Evolutionary conservation across 306 rosid genomes (phyloP).

Genomic region (Fragaria nilgerrensis): DNA sequence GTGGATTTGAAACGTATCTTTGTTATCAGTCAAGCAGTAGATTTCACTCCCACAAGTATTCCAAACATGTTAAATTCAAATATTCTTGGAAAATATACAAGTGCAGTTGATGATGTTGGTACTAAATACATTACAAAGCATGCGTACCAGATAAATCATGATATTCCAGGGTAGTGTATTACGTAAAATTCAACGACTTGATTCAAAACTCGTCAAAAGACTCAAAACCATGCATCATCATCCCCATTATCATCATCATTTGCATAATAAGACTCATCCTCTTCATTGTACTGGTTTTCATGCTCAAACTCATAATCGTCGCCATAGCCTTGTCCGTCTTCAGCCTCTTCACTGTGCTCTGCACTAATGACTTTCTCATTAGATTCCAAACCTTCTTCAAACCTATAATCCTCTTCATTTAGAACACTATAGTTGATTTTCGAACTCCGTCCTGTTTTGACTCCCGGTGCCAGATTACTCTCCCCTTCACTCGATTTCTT

Average conservation of each 20-base stretch:
- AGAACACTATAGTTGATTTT: not conserved
- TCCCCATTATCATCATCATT: not conserved
- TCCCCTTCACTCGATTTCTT: not conserved
- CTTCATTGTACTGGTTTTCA: not conserved
- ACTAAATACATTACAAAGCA: not conserved
- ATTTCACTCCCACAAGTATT: not conserved
- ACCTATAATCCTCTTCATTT: not conserved
- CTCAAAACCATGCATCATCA: constrained; percentile 1
- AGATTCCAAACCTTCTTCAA: not conserved
- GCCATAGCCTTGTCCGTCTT: not conserved
- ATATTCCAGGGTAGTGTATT: not conserved
- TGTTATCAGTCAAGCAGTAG: not conserved
- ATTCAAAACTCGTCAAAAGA: not conserved
- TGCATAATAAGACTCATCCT: not conserved
- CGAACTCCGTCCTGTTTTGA: not conserved
- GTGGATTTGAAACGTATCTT: too few relatives aligned
- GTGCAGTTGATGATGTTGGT: not conserved
- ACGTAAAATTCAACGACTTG: not conserved
- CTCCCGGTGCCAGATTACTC: not conserved
- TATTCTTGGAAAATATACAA: not conserved
- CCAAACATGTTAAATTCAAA: not conserved
- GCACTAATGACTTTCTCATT: not conserved
- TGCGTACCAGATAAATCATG: not conserved
- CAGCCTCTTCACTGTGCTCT: not conserved
- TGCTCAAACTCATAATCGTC: not conserved